These are phyloP conservation scores for Cytospora chrysosperma DNA, from an alignment of 2,329 filamentous ascomycete genomes.

Conservation along the genomic window DNA sequence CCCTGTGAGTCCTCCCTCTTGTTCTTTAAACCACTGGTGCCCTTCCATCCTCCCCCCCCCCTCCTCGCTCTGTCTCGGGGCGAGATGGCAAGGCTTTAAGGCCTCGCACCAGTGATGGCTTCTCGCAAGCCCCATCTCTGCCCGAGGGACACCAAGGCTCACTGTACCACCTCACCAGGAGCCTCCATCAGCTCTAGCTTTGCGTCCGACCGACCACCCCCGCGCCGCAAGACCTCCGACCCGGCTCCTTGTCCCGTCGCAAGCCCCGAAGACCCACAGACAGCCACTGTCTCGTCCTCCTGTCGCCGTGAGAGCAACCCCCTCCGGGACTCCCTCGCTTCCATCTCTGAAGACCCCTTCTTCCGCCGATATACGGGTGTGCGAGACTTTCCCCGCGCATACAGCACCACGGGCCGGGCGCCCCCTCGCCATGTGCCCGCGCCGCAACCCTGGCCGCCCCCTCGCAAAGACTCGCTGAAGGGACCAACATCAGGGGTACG, in stretches of 20 bases:
- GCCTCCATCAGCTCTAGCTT: slow-evolving; percentile 19
- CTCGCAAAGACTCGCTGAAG: slow-evolving; percentile 50
- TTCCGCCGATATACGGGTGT: slow-evolving; percentile 47
- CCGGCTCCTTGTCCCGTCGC: slow-evolving; percentile 17
- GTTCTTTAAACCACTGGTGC: neutral
- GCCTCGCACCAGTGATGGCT: slow-evolving; percentile 16
- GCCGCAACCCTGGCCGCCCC: slow-evolving; percentile 43
- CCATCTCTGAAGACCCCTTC: slow-evolving; percentile 56
- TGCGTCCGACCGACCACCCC: slow-evolving; percentile 16
- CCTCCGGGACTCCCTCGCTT: slow-evolving; percentile 49
- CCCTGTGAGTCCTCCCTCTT: slow-evolving; percentile 12
- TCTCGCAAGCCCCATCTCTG: neutral
- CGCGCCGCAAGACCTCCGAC: slow-evolving; percentile 18
- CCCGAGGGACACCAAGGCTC: slow-evolving; percentile 16
- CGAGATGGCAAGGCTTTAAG: slow-evolving; percentile 1
- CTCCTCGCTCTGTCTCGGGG: neutral
- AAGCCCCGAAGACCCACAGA: slow-evolving; percentile 20
- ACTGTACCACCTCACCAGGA: slow-evolving; percentile 18
- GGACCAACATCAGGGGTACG: slow-evolving; percentile 33
- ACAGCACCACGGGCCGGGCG: slow-evolving; percentile 2
- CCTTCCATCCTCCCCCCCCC: neutral
- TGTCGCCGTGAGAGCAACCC: slow-evolving; percentile 31
- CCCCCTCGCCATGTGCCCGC: slow-evolving; percentile 25
- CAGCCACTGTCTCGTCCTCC: slow-evolving; percentile 21
- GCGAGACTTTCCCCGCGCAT: slow-evolving; percentile 28